A percentile compares a stretch with the other conserved stretches of the same genome.
phyloP scores from a whole-genome alignment of 2,329 filamentous ascomycete genomes.

The Biscogniauxia marginata region DNA sequence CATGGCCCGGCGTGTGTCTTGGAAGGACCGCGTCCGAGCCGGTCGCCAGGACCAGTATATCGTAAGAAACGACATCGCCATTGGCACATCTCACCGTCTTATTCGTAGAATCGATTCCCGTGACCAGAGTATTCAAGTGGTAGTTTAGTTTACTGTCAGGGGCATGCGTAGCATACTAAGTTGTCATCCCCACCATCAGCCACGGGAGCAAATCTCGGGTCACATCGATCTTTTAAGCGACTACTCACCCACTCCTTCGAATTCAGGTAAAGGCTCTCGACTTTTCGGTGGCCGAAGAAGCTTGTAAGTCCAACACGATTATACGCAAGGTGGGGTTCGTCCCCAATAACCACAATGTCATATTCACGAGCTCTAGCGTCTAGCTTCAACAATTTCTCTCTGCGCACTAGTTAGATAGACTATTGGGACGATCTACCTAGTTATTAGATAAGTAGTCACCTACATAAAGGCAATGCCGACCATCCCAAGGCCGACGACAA shows the following conservation, averaged over 20 bases:
- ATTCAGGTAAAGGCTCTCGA: slow-evolving; percentile 87
- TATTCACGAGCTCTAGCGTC: slow-evolving; percentile 75
- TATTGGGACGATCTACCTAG: neutral
- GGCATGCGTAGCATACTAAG: slow-evolving; percentile 62
- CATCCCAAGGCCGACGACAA: slow-evolving; percentile 89
- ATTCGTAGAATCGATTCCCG: slow-evolving; percentile 58
- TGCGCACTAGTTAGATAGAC: slow-evolving; percentile 35
- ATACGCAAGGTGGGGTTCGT: slow-evolving; percentile 85
- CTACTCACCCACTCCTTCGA: slow-evolving; percentile 75
- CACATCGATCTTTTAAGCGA: neutral
- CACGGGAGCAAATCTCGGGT: neutral
- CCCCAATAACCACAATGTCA: slow-evolving; percentile 80
- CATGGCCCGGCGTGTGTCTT: slow-evolving; percentile 68
- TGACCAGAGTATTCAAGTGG: slow-evolving; percentile 73
- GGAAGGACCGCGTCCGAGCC: slow-evolving; percentile 81
- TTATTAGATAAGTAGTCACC: slow-evolving; percentile 35
- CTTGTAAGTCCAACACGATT: slow-evolving; percentile 87
- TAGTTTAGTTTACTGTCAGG: slow-evolving; percentile 68
- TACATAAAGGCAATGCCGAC: slow-evolving; percentile 87
- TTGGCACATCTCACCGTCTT: slow-evolving; percentile 70
- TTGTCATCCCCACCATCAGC: neutral
- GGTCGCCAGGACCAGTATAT: slow-evolving; percentile 79
- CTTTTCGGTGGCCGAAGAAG: slow-evolving; percentile 82
- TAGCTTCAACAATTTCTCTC: slow-evolving; percentile 85
- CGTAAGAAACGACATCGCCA: slow-evolving; percentile 70